These are phyloP conservation scores for Chimonanthus praecox DNA, from an alignment of 164 flowering plant species.

Conservation along the genomic window DNA sequence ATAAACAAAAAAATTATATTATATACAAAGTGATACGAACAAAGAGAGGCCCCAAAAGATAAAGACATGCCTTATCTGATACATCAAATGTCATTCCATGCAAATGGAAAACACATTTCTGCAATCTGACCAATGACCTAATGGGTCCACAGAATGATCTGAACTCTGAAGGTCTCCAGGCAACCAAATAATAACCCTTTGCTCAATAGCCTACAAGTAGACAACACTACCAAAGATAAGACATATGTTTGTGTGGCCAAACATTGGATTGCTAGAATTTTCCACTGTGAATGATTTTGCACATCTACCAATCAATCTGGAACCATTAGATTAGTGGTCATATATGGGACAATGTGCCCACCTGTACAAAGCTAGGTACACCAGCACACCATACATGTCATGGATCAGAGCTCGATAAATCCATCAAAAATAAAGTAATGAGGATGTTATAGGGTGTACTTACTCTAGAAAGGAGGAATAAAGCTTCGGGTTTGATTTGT, in stretches of 20 bases:
- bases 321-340: neutral
- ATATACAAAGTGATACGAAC: neutral
- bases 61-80: neutral
- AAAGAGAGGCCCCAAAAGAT: neutral
- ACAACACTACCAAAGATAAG: neutral
- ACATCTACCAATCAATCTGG: neutral
- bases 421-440: neutral
- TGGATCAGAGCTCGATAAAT: neutral
- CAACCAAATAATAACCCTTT: neutral
- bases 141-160: neutral
- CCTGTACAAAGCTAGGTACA: neutral
- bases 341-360: neutral
- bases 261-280: neutral
- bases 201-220: neutral
- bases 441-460: slow-evolving; percentile 17
- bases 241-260: neutral
- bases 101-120: neutral
- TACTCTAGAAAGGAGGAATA: slow-evolving; percentile 87
- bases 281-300: neutral
- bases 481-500: slow-evolving; percentile 57
- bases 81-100: neutral
- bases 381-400: neutral
- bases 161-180: neutral
- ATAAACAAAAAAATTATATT: neutral
- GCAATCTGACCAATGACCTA: neutral